Conservation (phyloP, 73 alveolate genomes). For the Tetrahymena borealis region DNA sequence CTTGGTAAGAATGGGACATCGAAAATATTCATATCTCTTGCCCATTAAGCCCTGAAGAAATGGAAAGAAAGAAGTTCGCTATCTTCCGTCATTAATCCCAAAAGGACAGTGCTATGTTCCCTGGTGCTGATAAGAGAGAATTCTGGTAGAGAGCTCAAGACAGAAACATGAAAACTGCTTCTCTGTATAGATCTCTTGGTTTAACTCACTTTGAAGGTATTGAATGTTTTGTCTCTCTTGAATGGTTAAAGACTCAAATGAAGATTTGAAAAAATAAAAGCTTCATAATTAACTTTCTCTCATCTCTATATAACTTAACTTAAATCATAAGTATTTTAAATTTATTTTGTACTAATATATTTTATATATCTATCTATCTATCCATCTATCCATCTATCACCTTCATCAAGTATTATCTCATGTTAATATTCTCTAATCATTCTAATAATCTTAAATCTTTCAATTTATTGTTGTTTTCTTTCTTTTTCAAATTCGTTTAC, state of each 20-base stretch:
- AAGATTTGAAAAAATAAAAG: background rate
- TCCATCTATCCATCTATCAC: no score
- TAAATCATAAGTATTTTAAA: no score
- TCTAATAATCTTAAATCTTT: no score
- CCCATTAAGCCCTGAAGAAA: conserved; percentile 50
- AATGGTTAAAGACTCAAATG: conserved; percentile 2
- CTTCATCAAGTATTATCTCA: no score
- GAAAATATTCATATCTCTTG: conserved; percentile 48
- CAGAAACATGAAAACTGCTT: conserved; percentile 20
- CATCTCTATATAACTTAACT: no score
- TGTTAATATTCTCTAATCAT: no score
- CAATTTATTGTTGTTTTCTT: no score
- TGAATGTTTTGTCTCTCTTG: conserved; percentile 25
- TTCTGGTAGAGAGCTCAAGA: conserved; percentile 48
- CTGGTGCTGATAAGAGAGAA: conserved; percentile 48
- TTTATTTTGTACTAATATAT: no score
- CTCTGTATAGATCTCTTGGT: conserved; percentile 6
- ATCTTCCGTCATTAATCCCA: conserved; percentile 42
- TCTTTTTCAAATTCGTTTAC: no score
- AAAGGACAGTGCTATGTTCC: conserved; percentile 54
- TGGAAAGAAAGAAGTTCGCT: conserved; percentile 35
- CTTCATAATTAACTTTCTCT: no score
- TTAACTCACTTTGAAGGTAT: conserved; percentile 10
- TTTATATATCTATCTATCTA: no score
- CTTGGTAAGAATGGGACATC: conserved; percentile 55